Percentiles rank a stretch among this genome's conserved stretches.
phyloP scores from a whole-genome alignment of 1,284 basidiomycete genomes.

The Retiboletus fuscus region DNA sequence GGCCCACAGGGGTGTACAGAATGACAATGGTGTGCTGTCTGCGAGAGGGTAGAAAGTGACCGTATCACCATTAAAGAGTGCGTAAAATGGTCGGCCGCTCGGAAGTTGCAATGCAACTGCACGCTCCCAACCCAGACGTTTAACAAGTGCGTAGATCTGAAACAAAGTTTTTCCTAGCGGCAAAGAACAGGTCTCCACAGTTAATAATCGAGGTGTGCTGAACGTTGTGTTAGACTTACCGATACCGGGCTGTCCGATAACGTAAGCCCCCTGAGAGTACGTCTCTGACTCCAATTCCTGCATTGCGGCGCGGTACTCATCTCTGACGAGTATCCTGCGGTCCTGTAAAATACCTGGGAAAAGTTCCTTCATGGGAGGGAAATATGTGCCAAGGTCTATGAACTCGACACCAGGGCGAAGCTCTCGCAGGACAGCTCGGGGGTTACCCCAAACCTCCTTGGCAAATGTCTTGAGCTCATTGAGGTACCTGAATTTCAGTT shows the following conservation, averaged over 20 bases:
- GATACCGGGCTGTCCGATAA: slow-evolving; percentile 14
- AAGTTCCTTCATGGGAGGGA: too few relatives aligned
- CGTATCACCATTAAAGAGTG: background rate
- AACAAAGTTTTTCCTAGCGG: slow-evolving; percentile 12
- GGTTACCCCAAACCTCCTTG: too few relatives aligned
- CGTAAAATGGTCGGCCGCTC: rapidly evolving
- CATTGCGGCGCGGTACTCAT: background rate
- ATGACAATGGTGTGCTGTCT: rapidly evolving
- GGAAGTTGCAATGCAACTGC: background rate
- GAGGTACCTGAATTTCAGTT: too few relatives aligned
- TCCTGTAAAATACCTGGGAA: too few relatives aligned
- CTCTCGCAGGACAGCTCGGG: too few relatives aligned
- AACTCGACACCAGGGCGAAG: too few relatives aligned
- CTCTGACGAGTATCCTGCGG: background rate
- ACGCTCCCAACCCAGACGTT: background rate
- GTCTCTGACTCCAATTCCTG: background rate
- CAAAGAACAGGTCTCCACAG: too few relatives aligned
- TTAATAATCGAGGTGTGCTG: too few relatives aligned
- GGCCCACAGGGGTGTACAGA: background rate
- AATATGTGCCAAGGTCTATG: too few relatives aligned
- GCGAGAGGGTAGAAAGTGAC: background rate
- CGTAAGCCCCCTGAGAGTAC: background rate
- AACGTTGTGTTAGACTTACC: background rate
- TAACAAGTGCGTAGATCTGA: slow-evolving; percentile 2
- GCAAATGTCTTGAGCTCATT: too few relatives aligned